Evolutionary conservation across 495 filamentous ascomycete species (phyloP), one percentile per base, ranked within the genome.

Genomic region (Amphirosellinia nigrospora): DNA sequence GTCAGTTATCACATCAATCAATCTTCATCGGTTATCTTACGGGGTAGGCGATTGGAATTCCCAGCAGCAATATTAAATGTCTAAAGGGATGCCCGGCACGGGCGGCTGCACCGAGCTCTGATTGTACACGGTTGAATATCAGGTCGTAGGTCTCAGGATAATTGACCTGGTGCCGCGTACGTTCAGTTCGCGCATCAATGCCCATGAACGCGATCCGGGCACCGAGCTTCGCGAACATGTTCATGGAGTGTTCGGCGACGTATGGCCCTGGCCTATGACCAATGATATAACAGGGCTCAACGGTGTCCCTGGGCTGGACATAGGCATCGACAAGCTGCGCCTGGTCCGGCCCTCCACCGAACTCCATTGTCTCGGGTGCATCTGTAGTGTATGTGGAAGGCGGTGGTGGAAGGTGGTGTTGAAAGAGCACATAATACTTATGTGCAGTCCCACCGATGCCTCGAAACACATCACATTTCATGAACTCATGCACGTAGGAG

Each of bases 381-480:
- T 81, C 84, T 0, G 93, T 93, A 13, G 92, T 96, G 77, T 90
- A 97, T 3, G 94, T 96, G 6, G 90, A 93, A 68, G 86, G 83
- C 13, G 93, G 93, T 19, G 94, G 94, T 19, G 93, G 84, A 32
- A 94, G 83, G 71, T 98, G 95, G 69, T 97, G 95, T 82, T 97
- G 95, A 82, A 98, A 97, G 23, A 98, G 86, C 79, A 94, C 88
- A 76, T 97, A 97, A 80, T 97, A 96, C 77, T 94, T 96, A 81
- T 91, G 91, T 4, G 93, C 91, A 21, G 91, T 87, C 28, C 92
- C 93, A 11, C 94, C 94, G 71, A 98, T 95, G 60, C 95, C 94
- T 66, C 91, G 88, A 83, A 98, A 97, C 41, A 97, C 92, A 56
- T 91, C 84, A 74, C 93, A 97, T 76, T 86, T 89, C 95, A 98